Evolutionary conservation across 2,329 filamentous ascomycete species (phyloP).

Genomic region (Lasiodiplodia hormozganensis): DNA sequence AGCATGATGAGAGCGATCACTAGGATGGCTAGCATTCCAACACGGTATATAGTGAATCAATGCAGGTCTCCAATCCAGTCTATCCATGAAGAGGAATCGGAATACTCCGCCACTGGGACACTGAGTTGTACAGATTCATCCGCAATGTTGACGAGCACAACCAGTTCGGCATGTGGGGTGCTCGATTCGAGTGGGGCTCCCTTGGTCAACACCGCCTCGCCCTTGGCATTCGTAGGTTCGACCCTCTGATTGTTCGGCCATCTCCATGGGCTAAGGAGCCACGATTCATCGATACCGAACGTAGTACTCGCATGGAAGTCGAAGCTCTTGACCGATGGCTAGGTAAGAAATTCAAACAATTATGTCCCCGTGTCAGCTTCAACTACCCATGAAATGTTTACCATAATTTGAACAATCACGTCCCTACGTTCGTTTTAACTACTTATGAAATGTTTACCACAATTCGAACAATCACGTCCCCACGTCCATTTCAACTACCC

Average conservation of each 20-base stretch:
- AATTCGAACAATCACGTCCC: neutral
- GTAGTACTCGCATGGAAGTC: neutral
- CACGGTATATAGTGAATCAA: too few species aligned
- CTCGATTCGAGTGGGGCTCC: constrained; percentile 13
- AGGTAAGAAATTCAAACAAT: neutral
- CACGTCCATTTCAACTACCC: too few species aligned
- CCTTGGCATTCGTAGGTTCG: constrained; percentile 10
- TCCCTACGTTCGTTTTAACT: too few species aligned
- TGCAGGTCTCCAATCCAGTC: too few species aligned
- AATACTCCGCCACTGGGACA: constrained; percentile 7
- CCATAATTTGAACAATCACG: neutral
- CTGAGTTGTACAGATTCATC: neutral
- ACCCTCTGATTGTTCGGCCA: neutral
- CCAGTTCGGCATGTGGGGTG: neutral
- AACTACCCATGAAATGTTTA: too few species aligned
- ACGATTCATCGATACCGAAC: neutral
- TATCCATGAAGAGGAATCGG: neutral
- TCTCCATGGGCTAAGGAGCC: neutral
- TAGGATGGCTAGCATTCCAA: too few species aligned
- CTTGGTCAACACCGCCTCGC: constrained; percentile 8
- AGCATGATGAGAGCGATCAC: too few species aligned
- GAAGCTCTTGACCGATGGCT: neutral
- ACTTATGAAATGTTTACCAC: too few species aligned
- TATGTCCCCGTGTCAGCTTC: too few species aligned
- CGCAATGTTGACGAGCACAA: neutral